Evolutionary conservation across 2,329 filamentous ascomycete genomes (phyloP), one percentile per base, ranked within the genome.

Genomic region (Sodiomyces alkalinus): DNA sequence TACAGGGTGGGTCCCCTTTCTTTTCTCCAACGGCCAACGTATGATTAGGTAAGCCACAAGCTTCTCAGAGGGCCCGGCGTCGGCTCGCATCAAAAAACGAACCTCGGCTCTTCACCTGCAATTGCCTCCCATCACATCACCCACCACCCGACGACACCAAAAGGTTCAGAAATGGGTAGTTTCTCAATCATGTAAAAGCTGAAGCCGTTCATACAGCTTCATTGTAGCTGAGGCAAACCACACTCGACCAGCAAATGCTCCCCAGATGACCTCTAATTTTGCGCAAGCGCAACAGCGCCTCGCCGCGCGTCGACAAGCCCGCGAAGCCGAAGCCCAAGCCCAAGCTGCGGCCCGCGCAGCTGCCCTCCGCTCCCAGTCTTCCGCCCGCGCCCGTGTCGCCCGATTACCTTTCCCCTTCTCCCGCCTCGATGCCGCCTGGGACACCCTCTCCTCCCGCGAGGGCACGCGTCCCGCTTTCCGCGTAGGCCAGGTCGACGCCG

Each of bases 401-500:
- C 58, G 65, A 31, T 52, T 80, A 6, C 70, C 71, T 4, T 68
- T 60, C 37, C 74, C 76, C n/a, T 52, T 83, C 36, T 67, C 68
- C 48, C 60, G 60, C 34, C 47, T 79, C 29, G 64, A 63, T 57
- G 19, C 46, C 20, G 55, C 71, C 30, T 92, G 80, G 82, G 71
- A 85, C 45, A 58, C 66, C 4, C 56, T 87, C 22, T 71, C 70
- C 21, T 75, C 78, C 5, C 73, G 80, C 34, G 75, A 85, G 46
- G 82, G 83, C 24, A 87, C 80, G 15, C 64, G 74, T 11, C 87
- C 90, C 5, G 77, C 81, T 8, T 94, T 93, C 50, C 76, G 90
- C 30, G 90, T 98, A 17, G 85, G 87, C 17, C 90, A 98, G 55
- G 82, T 96, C 23, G 90, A 98, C 52, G 85, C 90, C 20, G 90